Evolutionary conservation across 768 basidiomycete species (phyloP).

Genomic region (Serpula lacrymans): DNA sequence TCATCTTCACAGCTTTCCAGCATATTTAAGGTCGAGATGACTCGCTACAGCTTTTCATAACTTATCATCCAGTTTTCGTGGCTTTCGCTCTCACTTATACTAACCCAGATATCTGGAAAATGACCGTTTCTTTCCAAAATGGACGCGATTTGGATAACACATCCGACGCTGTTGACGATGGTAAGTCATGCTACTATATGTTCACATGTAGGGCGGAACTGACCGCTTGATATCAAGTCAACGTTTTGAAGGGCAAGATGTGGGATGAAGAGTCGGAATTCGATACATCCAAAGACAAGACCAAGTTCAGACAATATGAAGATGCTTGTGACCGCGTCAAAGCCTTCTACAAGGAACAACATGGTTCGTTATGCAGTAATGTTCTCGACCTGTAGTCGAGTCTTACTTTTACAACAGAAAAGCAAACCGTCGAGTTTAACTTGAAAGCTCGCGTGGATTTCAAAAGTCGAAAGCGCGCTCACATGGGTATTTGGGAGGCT

Average conservation of each 20-base stretch:
- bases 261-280: constrained; percentile 60
- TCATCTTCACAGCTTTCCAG: too few species aligned
- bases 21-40: too few species aligned
- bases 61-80: too few species aligned
- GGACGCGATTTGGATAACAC: constrained; percentile 36
- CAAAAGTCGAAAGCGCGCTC: constrained; percentile 58
- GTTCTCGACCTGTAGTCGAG: neutral
- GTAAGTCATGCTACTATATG: constrained; percentile 23
- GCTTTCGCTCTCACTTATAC: neutral
- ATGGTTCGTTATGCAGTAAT: constrained; percentile 40
- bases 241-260: constrained; percentile 58
- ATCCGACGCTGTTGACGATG: constrained; percentile 49
- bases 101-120: constrained; percentile 1
- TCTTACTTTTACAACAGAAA: constrained; percentile 43
- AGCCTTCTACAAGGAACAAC: constrained; percentile 74
- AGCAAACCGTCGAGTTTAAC: constrained; percentile 87
- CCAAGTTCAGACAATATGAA: constrained; percentile 69
- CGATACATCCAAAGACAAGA: constrained; percentile 62
- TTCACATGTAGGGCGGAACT: neutral
- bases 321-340: constrained; percentile 76
- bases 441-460: constrained; percentile 74
- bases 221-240: constrained; percentile 42
- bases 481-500: constrained; percentile 86
- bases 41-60: too few species aligned
- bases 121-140: constrained; percentile 24